A percentile compares a stretch with the other conserved stretches of the same genome.
These are phyloP conservation scores for Botrytis fabae DNA, from an alignment of 2,329 filamentous ascomycete species.

Conservation along the genomic window DNA sequence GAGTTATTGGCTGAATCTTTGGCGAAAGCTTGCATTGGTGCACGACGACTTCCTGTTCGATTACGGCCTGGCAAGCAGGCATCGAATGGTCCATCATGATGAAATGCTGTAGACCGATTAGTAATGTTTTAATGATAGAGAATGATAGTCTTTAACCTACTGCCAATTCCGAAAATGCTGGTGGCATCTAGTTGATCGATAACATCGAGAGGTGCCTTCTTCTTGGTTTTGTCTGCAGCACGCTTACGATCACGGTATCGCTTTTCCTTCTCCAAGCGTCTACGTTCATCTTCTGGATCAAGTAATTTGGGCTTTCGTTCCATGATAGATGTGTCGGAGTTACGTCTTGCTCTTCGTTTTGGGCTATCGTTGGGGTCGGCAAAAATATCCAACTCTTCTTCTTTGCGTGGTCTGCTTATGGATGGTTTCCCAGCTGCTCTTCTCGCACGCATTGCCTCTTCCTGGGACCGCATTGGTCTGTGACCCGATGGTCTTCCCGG, in stretches of 20 bases:
- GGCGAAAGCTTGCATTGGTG: constrained; percentile 96
- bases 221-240: constrained; percentile 45
- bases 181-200: constrained; percentile 97
- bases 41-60: constrained; percentile 74
- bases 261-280: constrained; percentile 57
- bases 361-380: constrained; percentile 40
- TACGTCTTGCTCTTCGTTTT: constrained; percentile 62
- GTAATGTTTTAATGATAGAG: neutral
- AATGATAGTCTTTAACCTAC: constrained; percentile 54
- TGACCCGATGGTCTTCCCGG: constrained; percentile 47
- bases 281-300: constrained; percentile 57
- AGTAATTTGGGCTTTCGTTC: constrained; percentile 52
- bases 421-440: constrained; percentile 44
- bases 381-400: constrained; percentile 40
- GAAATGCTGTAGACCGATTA: constrained; percentile 68
- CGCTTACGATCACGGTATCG: constrained; percentile 43
- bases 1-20: constrained; percentile 91
- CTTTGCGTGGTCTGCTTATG: neutral
- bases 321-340: constrained; percentile 76
- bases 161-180: constrained; percentile 88
- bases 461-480: constrained; percentile 65
- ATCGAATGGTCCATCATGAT: constrained; percentile 97
- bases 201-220: constrained; percentile 64
- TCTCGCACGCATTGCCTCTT: constrained; percentile 60
- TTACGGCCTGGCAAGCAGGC: constrained; percentile 95